phyloP scores from a whole-genome alignment of 371 early-diverging fungal genomes.

The Syncephalastrum sp. region DNA sequence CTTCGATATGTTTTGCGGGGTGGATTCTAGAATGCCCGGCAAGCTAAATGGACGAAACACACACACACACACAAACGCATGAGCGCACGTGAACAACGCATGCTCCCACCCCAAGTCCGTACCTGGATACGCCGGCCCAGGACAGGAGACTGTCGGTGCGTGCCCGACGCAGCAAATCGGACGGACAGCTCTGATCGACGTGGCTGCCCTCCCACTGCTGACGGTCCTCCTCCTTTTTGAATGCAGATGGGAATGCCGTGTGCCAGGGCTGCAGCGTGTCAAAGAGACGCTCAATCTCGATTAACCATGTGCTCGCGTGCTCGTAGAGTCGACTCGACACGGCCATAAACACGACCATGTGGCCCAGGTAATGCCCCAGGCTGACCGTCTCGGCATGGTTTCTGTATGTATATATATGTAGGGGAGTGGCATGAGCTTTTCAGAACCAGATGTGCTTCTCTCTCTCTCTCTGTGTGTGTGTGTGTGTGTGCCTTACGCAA shows the following conservation, averaged over 20 bases:
- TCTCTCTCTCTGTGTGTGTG: too few relatives aligned
- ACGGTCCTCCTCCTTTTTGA: constrained; percentile 13
- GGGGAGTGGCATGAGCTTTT: too few relatives aligned
- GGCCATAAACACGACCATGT: constrained; percentile 37
- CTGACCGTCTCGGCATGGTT: constrained; percentile 27
- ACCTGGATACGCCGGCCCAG: background rate
- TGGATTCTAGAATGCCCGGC: constrained; percentile 8
- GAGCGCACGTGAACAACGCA: constrained; percentile 7
- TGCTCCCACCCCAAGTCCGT: constrained; percentile 1
- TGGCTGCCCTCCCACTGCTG: constrained; percentile 10
- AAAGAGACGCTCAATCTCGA: constrained; percentile 37
- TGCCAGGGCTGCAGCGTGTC: constrained; percentile 32
- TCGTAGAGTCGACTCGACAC: constrained; percentile 33
- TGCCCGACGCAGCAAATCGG: background rate
- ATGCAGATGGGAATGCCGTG: constrained; percentile 30
- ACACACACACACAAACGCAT: background rate
- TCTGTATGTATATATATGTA: constrained; percentile 14
- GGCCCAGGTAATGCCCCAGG: constrained; percentile 37
- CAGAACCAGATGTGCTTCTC: too few relatives aligned
- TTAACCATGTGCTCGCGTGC: constrained; percentile 24
- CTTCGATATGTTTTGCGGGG: background rate
- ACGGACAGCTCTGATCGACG: constrained; percentile 9
- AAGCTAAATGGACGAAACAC: background rate
- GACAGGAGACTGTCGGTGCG: background rate
- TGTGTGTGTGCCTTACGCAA: background rate